Conservation (phyloP, 441 rosid genomes). For the Theobroma grandiflorum region DNA sequence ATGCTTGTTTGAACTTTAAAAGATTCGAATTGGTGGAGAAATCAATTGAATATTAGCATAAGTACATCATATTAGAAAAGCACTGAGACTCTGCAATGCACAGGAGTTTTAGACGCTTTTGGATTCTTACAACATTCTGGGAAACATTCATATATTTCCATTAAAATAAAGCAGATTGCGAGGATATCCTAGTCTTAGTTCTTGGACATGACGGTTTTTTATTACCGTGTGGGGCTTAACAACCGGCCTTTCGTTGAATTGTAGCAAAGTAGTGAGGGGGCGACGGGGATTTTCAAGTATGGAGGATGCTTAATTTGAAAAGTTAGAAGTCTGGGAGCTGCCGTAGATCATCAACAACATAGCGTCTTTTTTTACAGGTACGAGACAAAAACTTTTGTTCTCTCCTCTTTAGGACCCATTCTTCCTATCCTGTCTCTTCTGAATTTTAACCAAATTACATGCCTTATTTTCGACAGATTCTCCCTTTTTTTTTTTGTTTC, state of each 20-base stretch:
- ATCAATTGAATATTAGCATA: not conserved
- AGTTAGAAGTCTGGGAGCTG: not conserved
- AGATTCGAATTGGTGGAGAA: not conserved
- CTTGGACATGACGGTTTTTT: not conserved
- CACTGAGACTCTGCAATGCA: too few relatives aligned
- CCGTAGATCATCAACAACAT: constrained; percentile 26
- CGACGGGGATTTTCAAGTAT: constrained; percentile 25
- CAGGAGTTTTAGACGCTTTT: not conserved
- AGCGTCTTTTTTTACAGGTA: not conserved
- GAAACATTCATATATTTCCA: not conserved
- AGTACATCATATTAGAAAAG: too few relatives aligned
- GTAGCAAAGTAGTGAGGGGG: not conserved
- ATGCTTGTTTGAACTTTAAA: too few relatives aligned
- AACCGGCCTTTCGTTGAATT: not conserved
- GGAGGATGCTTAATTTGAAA: not conserved
- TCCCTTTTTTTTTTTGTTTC: not conserved
- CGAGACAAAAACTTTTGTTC: not conserved
- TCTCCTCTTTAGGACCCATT: not conserved
- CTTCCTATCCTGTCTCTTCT: not conserved
- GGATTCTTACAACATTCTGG: not conserved
- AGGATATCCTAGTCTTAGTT: constrained; percentile 1
- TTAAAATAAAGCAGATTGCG: not conserved
- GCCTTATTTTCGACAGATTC: not conserved
- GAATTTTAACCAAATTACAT: not conserved
- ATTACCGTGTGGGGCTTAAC: not conserved